These are phyloP conservation scores for Thielaviopsis euricoi DNA, from an alignment of 2,329 filamentous ascomycete genomes.

Conservation along the genomic window DNA sequence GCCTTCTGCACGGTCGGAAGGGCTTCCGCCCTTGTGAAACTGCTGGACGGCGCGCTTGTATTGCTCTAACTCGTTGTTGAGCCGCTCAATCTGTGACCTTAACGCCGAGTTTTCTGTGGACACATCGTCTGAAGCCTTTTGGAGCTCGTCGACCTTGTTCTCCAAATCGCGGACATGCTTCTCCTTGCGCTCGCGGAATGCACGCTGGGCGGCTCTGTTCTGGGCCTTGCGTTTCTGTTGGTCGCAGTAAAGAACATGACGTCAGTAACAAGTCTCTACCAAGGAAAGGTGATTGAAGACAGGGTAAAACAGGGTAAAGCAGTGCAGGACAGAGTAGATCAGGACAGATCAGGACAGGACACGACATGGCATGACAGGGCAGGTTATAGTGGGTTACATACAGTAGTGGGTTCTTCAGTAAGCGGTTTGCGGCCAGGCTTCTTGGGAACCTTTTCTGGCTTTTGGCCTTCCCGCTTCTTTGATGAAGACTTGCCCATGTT, in stretches of 20 bases:
- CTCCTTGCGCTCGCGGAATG: conserved; percentile 89
- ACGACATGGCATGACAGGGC: too few relatives aligned
- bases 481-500: conserved; percentile 16
- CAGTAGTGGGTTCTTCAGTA: conserved; percentile 87
- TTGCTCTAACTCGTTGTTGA: conserved; percentile 71
- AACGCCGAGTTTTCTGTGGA: conserved; percentile 76
- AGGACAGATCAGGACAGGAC: too few relatives aligned
- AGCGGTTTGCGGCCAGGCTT: conserved; percentile 93
- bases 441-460: conserved; percentile 77
- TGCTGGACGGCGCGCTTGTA: conserved; percentile 75
- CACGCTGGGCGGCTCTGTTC: conserved; percentile 80
- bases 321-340: too few relatives aligned
- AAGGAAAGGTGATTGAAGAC: background rate
- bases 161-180: conserved; percentile 78
- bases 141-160: conserved; percentile 56
- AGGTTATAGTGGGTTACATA: too few relatives aligned
- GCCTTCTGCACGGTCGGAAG: conserved; percentile 14
- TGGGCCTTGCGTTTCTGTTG: conserved; percentile 85
- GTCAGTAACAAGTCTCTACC: conserved; percentile 1
- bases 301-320: too few relatives aligned
- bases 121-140: conserved; percentile 68
- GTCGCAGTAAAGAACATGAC: conserved; percentile 7
- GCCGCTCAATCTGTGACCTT: conserved; percentile 71
- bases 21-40: conserved; percentile 22
- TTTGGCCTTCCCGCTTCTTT: conserved; percentile 31